These are phyloP conservation scores for Posidonia australis DNA, from an alignment of 106 monocot species.

Conservation along the genomic window DNA sequence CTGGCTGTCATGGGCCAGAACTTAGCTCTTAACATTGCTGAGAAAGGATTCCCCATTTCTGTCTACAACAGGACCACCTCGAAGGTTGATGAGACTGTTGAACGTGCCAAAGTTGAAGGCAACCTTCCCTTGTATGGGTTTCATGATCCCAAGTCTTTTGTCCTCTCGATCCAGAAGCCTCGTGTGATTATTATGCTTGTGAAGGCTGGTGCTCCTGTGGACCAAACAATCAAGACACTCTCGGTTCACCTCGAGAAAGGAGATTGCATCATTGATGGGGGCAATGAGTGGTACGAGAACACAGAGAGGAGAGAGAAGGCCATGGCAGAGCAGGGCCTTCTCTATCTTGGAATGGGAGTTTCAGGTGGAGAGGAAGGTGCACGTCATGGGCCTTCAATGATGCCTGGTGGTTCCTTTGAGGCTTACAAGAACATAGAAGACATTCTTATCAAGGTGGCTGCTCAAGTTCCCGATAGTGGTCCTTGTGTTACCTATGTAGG, in stretches of 20 bases:
- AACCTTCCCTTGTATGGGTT: conserved; percentile 15
- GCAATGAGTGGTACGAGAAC: conserved; percentile 33
- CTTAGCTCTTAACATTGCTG: conserved; percentile 23
- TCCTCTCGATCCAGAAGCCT: conserved; percentile 17
- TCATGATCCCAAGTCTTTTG: conserved; percentile 11
- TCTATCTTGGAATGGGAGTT: conserved; percentile 30
- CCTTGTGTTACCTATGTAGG: conserved; percentile 23
- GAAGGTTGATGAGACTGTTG: conserved; percentile 19
- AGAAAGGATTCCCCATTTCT: conserved; percentile 24
- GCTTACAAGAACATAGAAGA: conserved; percentile 14
- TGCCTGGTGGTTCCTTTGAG: conserved; percentile 21
- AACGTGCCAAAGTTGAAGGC: conserved; percentile 15
- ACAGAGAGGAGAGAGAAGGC: conserved; percentile 16
- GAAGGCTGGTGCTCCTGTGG: conserved; percentile 27
- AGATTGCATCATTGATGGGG: conserved; percentile 27
- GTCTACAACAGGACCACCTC: conserved; percentile 23
- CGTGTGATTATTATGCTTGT: conserved; percentile 18
- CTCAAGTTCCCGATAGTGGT: conserved; percentile 21
- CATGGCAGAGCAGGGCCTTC: conserved; percentile 1
- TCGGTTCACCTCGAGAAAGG: conserved; percentile 15
- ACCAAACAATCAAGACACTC: conserved; percentile 15
- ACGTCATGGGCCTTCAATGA: conserved; percentile 11
- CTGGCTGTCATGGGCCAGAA: conserved; percentile 30
- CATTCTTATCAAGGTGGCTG: conserved; percentile 12
- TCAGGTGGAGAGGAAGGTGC: conserved; percentile 31